Percentiles rank a stretch among this genome's conserved stretches.
Evolutionary conservation across 176 grass and related monocot species (phyloP).

Genomic region (Aegilops longissima): DNA sequence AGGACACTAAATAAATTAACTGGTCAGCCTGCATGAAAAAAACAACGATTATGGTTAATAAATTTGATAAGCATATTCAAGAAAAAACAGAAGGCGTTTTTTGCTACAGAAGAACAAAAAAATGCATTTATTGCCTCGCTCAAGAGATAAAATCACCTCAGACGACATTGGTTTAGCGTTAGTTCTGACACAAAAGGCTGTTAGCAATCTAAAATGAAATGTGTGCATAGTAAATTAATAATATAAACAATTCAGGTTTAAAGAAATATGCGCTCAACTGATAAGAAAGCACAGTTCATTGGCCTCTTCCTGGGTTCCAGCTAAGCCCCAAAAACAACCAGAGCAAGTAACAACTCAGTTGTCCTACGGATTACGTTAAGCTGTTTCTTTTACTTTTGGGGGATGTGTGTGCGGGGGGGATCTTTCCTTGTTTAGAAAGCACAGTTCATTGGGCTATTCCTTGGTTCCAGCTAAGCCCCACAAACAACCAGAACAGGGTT

Average conservation of each 20-base stretch:
- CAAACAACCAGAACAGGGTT: not conserved
- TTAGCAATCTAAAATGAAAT: not conserved
- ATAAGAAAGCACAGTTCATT: not conserved
- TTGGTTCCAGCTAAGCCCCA: too few relatives aligned
- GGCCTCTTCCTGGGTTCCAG: not conserved
- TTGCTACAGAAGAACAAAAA: conserved; percentile 18
- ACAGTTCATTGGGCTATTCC: too few relatives aligned
- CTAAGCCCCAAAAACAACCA: not conserved
- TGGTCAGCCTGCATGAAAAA: conserved; percentile 28
- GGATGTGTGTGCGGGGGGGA: too few relatives aligned
- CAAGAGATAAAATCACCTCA: conserved; percentile 4
- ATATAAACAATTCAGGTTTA: too few relatives aligned
- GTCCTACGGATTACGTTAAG: not conserved
- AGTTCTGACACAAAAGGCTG: not conserved
- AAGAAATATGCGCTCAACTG: not conserved
- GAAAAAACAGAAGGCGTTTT: not conserved
- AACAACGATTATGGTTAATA: conserved; percentile 11
- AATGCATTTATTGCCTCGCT: not conserved
- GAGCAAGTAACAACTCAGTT: not conserved
- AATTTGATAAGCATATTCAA: not conserved
- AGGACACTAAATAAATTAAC: not conserved
- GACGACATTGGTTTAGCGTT: not conserved
- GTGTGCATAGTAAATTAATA: not conserved
- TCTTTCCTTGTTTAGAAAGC: not conserved
- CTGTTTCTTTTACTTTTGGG: not conserved